Evolutionary conservation across 2,329 filamentous ascomycete genomes (phyloP).

Genomic region (Fusarium nodosum): DNA sequence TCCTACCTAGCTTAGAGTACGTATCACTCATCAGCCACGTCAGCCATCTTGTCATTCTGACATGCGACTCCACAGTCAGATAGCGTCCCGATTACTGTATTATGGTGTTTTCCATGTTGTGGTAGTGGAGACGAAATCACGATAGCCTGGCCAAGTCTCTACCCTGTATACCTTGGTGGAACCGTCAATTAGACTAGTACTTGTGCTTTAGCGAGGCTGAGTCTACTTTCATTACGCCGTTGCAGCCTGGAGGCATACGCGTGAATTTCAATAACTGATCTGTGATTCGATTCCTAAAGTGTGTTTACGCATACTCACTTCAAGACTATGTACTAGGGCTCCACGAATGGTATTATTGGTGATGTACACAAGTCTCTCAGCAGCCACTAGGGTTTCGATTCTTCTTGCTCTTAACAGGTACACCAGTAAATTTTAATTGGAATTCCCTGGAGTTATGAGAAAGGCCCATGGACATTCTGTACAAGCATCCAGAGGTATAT

Average conservation of each 20-base stretch:
- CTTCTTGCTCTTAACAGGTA: too few species aligned
- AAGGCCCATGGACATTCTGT: background rate
- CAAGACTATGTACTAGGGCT: too few species aligned
- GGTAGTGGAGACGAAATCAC: background rate
- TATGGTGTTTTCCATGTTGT: background rate
- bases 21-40: conserved; percentile 21
- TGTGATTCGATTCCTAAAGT: background rate
- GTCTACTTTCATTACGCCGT: background rate
- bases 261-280: background rate
- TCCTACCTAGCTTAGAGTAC: background rate
- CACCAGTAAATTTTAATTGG: too few species aligned
- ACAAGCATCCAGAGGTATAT: background rate
- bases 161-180: background rate
- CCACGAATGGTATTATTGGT: too few species aligned
- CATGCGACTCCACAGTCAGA: conserved; percentile 2
- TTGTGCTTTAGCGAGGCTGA: background rate
- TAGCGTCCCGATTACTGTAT: conserved; percentile 5
- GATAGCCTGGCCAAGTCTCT: background rate
- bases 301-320: too few species aligned
- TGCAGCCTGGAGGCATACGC: background rate
- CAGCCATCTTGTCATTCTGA: conserved; percentile 5
- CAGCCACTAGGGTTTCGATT: too few species aligned
- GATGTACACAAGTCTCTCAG: too few species aligned
- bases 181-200: background rate
- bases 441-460: background rate